Evolutionary conservation across 2,329 filamentous ascomycete genomes (phyloP).

Genomic region (Aureobasidium sp.): DNA sequence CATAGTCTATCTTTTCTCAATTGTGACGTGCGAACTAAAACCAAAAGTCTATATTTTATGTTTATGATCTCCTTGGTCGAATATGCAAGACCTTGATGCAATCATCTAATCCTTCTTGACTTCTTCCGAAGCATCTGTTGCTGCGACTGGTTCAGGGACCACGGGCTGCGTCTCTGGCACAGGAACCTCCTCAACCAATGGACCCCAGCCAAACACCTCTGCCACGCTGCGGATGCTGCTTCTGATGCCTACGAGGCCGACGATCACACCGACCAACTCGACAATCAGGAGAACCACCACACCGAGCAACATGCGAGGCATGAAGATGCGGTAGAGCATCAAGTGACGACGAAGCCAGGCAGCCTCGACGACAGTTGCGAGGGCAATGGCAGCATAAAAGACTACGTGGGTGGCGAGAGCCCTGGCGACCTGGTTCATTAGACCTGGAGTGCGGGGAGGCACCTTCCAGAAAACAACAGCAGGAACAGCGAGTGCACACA

Average conservation of each 20-base stretch:
- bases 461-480: slow-evolving; percentile 85
- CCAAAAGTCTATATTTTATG: background rate
- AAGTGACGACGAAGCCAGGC: slow-evolving; percentile 82
- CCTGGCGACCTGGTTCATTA: slow-evolving; percentile 64
- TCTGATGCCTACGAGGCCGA: slow-evolving; percentile 68
- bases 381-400: slow-evolving; percentile 74
- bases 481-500: slow-evolving; percentile 73
- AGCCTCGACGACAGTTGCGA: slow-evolving; percentile 87
- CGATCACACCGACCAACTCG: slow-evolving; percentile 64
- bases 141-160: background rate
- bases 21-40: background rate
- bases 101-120: background rate
- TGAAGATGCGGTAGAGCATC: slow-evolving; percentile 95
- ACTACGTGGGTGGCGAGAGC: slow-evolving; percentile 67
- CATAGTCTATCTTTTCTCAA: too few relatives aligned
- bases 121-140: background rate
- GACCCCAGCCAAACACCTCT: slow-evolving; percentile 76
- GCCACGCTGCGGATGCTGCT: slow-evolving; percentile 71
- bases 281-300: slow-evolving; percentile 65
- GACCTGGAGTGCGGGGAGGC: slow-evolving; percentile 56
- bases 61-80: background rate
- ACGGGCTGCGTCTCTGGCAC: background rate
- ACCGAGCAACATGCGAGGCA: slow-evolving; percentile 82
- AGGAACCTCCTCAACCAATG: background rate
- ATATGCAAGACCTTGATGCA: background rate